Conservation (phyloP, 352 stramenopile species). For the Phytophthora fragariaefolia region DNA sequence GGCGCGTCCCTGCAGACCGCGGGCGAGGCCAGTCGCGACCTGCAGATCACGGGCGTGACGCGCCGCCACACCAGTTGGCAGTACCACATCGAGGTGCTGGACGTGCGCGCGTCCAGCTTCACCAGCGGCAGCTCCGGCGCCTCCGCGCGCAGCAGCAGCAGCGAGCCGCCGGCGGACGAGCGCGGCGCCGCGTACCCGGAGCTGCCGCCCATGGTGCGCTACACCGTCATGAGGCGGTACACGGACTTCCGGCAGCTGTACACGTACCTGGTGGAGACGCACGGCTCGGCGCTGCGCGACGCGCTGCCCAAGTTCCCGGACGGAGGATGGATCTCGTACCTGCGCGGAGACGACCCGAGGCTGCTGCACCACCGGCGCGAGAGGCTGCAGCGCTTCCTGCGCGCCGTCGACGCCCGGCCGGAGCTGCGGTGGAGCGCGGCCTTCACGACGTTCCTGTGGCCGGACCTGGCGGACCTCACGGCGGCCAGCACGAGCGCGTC, state of each 20-base stretch:
- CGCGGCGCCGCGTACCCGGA: slow-evolving; percentile 39
- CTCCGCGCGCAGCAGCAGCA: slow-evolving; percentile 6
- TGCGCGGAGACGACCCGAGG: slow-evolving; percentile 75
- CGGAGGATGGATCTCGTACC: slow-evolving; percentile 71
- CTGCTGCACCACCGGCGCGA: slow-evolving; percentile 73
- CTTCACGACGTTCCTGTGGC: slow-evolving; percentile 69
- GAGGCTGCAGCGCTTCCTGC: slow-evolving; percentile 65
- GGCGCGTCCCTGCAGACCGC: slow-evolving; percentile 14
- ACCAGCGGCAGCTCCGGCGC: slow-evolving; percentile 20
- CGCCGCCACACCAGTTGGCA: slow-evolving; percentile 72
- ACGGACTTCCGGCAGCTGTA: slow-evolving; percentile 80
- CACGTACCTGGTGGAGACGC: slow-evolving; percentile 61
- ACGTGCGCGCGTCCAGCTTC: slow-evolving; percentile 51
- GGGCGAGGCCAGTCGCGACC: slow-evolving; percentile 51
- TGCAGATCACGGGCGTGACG: slow-evolving; percentile 78
- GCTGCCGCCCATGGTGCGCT: slow-evolving; percentile 74
- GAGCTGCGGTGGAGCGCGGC: slow-evolving; percentile 66
- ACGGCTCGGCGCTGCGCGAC: slow-evolving; percentile 48
- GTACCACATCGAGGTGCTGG: slow-evolving; percentile 84
- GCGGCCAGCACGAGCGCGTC: slow-evolving; percentile 8
- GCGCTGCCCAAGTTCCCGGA: slow-evolving; percentile 72
- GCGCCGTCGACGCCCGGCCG: slow-evolving; percentile 62
- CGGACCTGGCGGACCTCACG: slow-evolving; percentile 56
- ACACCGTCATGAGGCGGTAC: slow-evolving; percentile 82
- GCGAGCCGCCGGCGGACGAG: slow-evolving; percentile 7